These are phyloP conservation scores for Vaccinium macrocarpon DNA, from an alignment of 148 eudicot species.

Conservation along the genomic window DNA sequence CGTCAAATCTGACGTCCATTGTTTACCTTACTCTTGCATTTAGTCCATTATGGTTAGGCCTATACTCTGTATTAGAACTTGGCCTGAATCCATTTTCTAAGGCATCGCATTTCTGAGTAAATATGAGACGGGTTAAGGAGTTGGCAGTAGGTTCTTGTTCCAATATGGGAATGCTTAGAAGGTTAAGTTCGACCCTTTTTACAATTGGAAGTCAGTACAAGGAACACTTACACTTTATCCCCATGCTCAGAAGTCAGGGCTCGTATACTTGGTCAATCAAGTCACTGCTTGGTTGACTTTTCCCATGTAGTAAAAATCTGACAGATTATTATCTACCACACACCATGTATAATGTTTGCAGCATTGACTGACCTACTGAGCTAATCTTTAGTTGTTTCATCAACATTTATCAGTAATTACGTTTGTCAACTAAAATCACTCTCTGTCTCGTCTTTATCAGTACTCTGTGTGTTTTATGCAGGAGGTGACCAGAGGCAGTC, in stretches of 20 bases:
- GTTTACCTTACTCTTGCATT: not conserved
- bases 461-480: slow-evolving; percentile 10
- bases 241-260: not conserved
- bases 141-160: not conserved
- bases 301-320: not conserved
- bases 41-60: not conserved
- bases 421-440: not conserved
- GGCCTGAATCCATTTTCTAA: not conserved
- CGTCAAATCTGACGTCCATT: not conserved
- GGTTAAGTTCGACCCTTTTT: not conserved
- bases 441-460: not conserved
- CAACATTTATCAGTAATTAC: not conserved
- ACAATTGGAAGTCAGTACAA: not conserved
- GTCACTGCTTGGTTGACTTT: not conserved
- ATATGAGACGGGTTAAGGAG: not conserved
- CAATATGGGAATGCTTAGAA: not conserved
- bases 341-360: not conserved
- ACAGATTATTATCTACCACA: not conserved
- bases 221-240: not conserved
- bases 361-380: not conserved
- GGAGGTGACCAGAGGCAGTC: slow-evolving; percentile 22
- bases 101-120: not conserved
- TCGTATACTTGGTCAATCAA: not conserved
- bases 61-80: not conserved
- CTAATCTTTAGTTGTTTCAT: not conserved